Evolutionary conservation across 768 basidiomycete genomes (phyloP), one percentile per base, ranked within the genome.

Genomic region (Lactarius psammicola): DNA sequence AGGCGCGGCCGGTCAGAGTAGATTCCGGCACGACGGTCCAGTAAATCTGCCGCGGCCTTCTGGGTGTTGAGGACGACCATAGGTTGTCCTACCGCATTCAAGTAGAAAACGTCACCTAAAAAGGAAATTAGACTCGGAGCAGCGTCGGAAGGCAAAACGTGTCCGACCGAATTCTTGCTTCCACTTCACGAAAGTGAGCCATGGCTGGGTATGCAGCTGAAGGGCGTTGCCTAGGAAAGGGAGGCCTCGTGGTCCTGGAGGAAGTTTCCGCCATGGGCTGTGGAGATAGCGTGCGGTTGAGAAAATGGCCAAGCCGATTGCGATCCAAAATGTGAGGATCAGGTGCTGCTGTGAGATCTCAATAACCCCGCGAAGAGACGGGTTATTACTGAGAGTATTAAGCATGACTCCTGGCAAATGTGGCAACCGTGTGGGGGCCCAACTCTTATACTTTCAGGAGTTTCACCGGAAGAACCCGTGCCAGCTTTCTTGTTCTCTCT

Each of bases 61-160:
- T 68, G 68, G 51, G 67, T 44, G 54, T 72, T 74, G 57, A 74
- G 63, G 17, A 74, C 64, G 28, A 75, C 56, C 1, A 69, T 66
- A 23, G 69, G 66, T 23, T 70, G 60, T 13, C 70, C 70, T 20
- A 42, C 56, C 20, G 66, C 65, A 59, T 28, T 71, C 8, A 71
- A 62, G 53, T 56, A 71, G 51, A 70, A 38, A 40, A 70, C 30
- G 46, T 67, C 62, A 36, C 69, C 69, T 70, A 26, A 20, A 20
- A 3, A 13, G 11, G 38, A 17, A 23, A 34, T 68, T 15, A 67
- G 64, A 44, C n/a, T n/a, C n/a, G n/a, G 38, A 51, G 26, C 38
- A 42, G 20, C 42, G 42, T 20, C 42, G 33, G 33, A 33, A 11
- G 42, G 46, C 3, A 7, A 18, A 23, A 36, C 7, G 17, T 11